Evolutionary conservation across 805 yeast species (phyloP).

Genomic region (Wickerhamiella siamensis): DNA sequence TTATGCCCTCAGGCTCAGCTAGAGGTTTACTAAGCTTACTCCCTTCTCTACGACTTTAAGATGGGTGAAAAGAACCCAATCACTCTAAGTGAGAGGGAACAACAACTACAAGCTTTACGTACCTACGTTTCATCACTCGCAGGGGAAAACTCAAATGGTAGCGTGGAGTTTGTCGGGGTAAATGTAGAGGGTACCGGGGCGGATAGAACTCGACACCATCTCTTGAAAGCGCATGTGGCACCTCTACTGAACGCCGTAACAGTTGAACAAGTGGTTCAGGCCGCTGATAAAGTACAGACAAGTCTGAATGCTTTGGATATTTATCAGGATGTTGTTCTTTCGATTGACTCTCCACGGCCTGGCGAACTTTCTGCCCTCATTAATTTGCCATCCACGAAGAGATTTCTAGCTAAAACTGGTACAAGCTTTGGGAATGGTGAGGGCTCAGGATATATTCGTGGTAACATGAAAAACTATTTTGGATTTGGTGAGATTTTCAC

Average conservation of each 20-base stretch:
- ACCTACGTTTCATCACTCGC: background rate
- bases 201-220: slow-evolving; percentile 15
- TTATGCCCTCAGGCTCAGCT: no score
- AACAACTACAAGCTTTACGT: background rate
- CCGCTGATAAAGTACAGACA: slow-evolving; percentile 21
- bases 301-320: slow-evolving; percentile 16
- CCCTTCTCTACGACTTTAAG: background rate
- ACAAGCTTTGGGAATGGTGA: slow-evolving; percentile 94
- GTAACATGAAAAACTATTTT: slow-evolving; percentile 46
- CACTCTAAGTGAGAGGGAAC: background rate
- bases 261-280: slow-evolving; percentile 15
- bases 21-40: no score
- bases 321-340: slow-evolving; percentile 13
- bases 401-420: slow-evolving; percentile 76
- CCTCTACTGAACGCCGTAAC: slow-evolving; percentile 23
- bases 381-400: slow-evolving; percentile 32
- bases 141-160: background rate
- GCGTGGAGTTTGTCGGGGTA: slow-evolving; percentile 12
- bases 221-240: slow-evolving; percentile 21
- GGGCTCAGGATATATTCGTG: slow-evolving; percentile 82
- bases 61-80: background rate
- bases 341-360: slow-evolving; percentile 9
- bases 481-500: slow-evolving; percentile 56
- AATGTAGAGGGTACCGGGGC: slow-evolving; percentile 25
- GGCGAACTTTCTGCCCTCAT: slow-evolving; percentile 10